phyloP scores from a whole-genome alignment of 2,329 filamentous ascomycete genomes.

The Penicillium sp. region DNA sequence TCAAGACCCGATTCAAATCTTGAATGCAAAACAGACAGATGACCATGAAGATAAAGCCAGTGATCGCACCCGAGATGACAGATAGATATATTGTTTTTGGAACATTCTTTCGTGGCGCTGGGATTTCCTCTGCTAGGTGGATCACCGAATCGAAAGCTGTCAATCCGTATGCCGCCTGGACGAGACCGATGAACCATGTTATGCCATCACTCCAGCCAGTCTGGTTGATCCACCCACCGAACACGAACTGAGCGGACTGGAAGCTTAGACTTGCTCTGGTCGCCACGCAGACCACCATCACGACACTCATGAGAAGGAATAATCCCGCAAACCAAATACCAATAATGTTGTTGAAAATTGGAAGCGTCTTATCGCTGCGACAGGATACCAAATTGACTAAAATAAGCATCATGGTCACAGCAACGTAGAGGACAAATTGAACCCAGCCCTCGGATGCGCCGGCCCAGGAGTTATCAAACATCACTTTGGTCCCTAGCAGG shows the following conservation, averaged over 20 bases:
- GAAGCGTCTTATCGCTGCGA: slow-evolving; percentile 52
- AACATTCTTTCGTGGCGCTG: slow-evolving; percentile 55
- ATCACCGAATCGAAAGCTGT: slow-evolving; percentile 64
- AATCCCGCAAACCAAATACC: slow-evolving; percentile 58
- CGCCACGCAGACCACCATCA: slow-evolving; percentile 58
- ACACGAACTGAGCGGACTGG: slow-evolving; percentile 57
- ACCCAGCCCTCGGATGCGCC: slow-evolving; percentile 56
- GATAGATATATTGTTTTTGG: slow-evolving; percentile 61
- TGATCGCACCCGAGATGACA: slow-evolving; percentile 53
- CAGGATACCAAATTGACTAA: slow-evolving; percentile 58
- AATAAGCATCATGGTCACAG: slow-evolving; percentile 54
- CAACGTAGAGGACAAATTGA: slow-evolving; percentile 60
- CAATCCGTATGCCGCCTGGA: slow-evolving; percentile 61
- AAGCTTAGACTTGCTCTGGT: slow-evolving; percentile 49
- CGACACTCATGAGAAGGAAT: slow-evolving; percentile 57
- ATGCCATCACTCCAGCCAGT: slow-evolving; percentile 60
- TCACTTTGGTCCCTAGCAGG: slow-evolving; percentile 59
- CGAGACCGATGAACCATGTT: slow-evolving; percentile 62
- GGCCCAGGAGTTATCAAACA: slow-evolving; percentile 56
- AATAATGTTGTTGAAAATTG: slow-evolving; percentile 62
- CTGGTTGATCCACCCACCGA: slow-evolving; percentile 56
- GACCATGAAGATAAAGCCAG: slow-evolving; percentile 58
- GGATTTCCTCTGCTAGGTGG: slow-evolving; percentile 63
- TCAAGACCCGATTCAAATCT: slow-evolving; percentile 47
- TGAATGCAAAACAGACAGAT: slow-evolving; percentile 58